Evolutionary conservation across 768 basidiomycete genomes (phyloP).

Genomic region (Saitozyma sp.): DNA sequence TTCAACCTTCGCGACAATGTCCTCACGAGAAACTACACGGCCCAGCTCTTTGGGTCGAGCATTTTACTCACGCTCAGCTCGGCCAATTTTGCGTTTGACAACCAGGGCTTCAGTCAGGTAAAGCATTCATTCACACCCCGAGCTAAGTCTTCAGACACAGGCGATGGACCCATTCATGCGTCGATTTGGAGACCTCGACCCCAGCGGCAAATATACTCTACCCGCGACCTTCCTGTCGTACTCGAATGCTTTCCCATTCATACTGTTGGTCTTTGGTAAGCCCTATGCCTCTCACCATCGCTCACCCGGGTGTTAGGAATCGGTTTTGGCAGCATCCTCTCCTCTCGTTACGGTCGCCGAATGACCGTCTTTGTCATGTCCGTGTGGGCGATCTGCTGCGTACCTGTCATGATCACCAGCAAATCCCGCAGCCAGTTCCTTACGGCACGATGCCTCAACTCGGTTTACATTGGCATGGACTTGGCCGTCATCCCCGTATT

Average conservation of each 20-base stretch:
- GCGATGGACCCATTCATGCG: slow-evolving; percentile 7
- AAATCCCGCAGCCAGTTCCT: background rate
- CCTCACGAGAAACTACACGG: slow-evolving; percentile 4
- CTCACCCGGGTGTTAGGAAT: background rate
- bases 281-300: too few relatives aligned
- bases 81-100: slow-evolving; percentile 11
- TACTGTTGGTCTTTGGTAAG: background rate
- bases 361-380: slow-evolving; percentile 11
- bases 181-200: slow-evolving; percentile 1
- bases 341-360: slow-evolving; percentile 7
- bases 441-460: slow-evolving; percentile 2
- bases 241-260: slow-evolving; percentile 3
- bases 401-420: slow-evolving; percentile 4
- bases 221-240: slow-evolving; percentile 5
- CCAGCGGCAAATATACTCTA: background rate
- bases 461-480: slow-evolving; percentile 8
- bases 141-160: slow-evolving; percentile 3
- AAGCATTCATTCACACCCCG: background rate
- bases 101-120: slow-evolving; percentile 6
- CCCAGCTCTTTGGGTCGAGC: slow-evolving; percentile 1
- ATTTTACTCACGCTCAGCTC: slow-evolving; percentile 4
- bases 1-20: background rate
- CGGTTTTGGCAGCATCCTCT: background rate
- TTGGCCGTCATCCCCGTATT: slow-evolving; percentile 4
- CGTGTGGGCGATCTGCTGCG: slow-evolving; percentile 3